Conservation (phyloP, 2,329 filamentous ascomycete species). For the Pseudogymnoascus pannorum region DNA sequence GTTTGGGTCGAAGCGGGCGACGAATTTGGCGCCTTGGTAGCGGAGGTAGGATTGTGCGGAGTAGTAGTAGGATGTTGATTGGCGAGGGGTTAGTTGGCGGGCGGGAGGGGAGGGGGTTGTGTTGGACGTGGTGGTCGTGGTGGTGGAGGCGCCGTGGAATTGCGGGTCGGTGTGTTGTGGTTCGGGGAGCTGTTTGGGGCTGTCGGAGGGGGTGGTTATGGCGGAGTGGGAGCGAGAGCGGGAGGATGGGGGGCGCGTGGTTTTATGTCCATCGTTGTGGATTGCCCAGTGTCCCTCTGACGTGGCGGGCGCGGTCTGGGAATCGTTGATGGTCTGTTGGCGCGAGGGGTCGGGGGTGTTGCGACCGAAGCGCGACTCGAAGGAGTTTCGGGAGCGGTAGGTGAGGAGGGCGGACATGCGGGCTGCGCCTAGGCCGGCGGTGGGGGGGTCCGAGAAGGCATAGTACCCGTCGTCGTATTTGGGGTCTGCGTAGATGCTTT, state of each 20-base stretch:
- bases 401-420: slow-evolving; percentile 96
- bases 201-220: slow-evolving; percentile 12
- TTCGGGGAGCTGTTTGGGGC: not conserved
- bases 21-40: slow-evolving; percentile 95
- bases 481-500: slow-evolving; percentile 95
- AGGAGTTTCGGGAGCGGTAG: slow-evolving; percentile 93
- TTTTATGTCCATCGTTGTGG: slow-evolving; percentile 73
- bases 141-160: slow-evolving; percentile 57
- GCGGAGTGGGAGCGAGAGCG: slow-evolving; percentile 31
- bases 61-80: slow-evolving; percentile 73
- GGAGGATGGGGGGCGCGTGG: slow-evolving; percentile 47
- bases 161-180: slow-evolving; percentile 54
- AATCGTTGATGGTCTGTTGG: slow-evolving; percentile 72
- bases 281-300: slow-evolving; percentile 63
- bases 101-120: slow-evolving; percentile 39
- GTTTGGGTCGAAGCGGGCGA: slow-evolving; percentile 94
- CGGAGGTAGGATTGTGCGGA: slow-evolving; percentile 95
- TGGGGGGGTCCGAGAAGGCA: slow-evolving; percentile 74
- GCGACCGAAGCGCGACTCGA: slow-evolving; percentile 88
- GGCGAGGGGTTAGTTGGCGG: slow-evolving; percentile 24
- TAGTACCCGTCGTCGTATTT: slow-evolving; percentile 99
- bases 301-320: slow-evolving; percentile 51
- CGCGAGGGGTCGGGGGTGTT: slow-evolving; percentile 83
- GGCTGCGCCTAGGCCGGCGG: slow-evolving; percentile 81
- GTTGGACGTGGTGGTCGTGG: slow-evolving; percentile 41